Percentiles rank a stretch among this genome's conserved stretches.
Evolutionary conservation across 345 rosid genomes (phyloP).

Genomic region (Ailanthus altissimus): DNA sequence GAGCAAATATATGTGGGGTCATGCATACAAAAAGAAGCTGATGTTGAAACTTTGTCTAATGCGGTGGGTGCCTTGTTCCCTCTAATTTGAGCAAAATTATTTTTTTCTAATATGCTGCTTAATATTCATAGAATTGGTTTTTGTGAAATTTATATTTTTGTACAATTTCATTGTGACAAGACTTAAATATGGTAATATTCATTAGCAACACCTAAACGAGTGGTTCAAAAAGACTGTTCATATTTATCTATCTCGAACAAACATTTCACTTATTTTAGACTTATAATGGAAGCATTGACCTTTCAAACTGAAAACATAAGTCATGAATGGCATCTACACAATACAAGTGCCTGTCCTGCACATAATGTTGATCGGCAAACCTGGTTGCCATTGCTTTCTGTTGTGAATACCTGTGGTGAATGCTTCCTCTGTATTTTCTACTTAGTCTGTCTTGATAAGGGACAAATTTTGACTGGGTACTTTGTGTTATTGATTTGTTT

Average conservation of each 20-base stretch:
- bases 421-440: too few relatives aligned
- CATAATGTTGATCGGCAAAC: background rate
- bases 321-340: background rate
- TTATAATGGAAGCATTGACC: conserved; percentile 6
- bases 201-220: background rate
- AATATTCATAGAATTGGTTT: background rate
- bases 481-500: background rate
- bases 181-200: background rate
- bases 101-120: background rate
- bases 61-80: conserved; percentile 48
- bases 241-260: background rate
- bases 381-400: background rate
- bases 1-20: conserved; percentile 92
- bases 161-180: conserved; percentile 2
- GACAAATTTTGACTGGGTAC: background rate
- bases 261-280: background rate
- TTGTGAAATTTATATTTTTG: background rate
- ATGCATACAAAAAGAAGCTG: conserved; percentile 79
- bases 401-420: too few relatives aligned
- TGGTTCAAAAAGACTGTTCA: background rate
- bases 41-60: conserved; percentile 61
- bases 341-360: background rate
- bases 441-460: background rate
- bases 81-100: conserved; percentile 6
- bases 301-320: conserved; percentile 1